Conservation (phyloP, 176 grass and related monocot species). For the Pontederia crassipes region DNA sequence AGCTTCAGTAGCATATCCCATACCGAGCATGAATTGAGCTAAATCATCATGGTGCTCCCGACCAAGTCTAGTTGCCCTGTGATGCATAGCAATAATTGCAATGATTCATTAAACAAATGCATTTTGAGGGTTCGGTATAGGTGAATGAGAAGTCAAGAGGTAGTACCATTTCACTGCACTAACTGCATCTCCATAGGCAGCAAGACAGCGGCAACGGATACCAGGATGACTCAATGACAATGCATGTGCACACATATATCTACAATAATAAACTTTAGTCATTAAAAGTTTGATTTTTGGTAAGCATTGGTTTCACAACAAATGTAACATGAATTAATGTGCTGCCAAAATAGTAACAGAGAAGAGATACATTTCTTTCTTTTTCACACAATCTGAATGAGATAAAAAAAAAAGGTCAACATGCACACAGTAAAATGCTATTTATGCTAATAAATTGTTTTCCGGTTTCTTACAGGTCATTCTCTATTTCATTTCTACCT, state of each 20-base stretch:
- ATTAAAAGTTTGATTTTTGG: no score
- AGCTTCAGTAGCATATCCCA: slow-evolving; percentile 99
- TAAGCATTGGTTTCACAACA: no score
- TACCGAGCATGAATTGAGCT: slow-evolving; percentile 97
- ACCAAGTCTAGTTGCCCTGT: slow-evolving; percentile 91
- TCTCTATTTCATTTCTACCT: slow-evolving; percentile 19
- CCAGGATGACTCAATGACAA: slow-evolving; percentile 97
- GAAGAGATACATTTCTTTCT: no score
- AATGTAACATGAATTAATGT: no score
- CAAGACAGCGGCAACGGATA: slow-evolving; percentile 96
- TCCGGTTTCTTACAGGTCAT: neutral
- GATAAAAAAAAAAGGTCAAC: no score
- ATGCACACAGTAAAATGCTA: no score
- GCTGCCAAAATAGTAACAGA: no score
- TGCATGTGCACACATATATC: slow-evolving; percentile 99
- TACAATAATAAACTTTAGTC: neutral
- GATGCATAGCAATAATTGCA: slow-evolving; percentile 13
- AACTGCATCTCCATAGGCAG: slow-evolving; percentile 94
- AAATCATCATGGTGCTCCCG: slow-evolving; percentile 98
- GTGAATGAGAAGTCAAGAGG: slow-evolving; percentile 12
- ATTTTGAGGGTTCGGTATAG: neutral
- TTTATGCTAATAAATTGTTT: no score
- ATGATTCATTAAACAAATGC: slow-evolving; percentile 3
- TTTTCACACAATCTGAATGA: no score
- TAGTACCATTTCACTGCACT: slow-evolving; percentile 98